Base-by-base conservation (phyloP, 805 yeast species). In the Hanseniaspora vineae region DNA sequence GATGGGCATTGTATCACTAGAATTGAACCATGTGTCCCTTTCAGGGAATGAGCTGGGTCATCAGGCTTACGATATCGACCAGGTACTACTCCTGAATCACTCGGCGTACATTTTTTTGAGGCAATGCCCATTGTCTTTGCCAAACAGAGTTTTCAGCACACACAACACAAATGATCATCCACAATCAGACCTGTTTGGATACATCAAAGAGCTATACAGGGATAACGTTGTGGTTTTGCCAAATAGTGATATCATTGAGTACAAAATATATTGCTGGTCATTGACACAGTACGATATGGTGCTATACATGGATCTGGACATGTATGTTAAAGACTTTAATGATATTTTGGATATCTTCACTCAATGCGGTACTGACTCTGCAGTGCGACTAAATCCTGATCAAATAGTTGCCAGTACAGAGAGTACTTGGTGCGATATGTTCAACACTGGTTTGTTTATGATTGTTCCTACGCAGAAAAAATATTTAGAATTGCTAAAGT, bases 381-480 rank as follows among this genome's bases (percentile, higher is more conserved):
- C 29, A 8, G 29, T 18, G 4, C 11, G 5, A 13, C 31, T 19
- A 45, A 3, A 31, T 53, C 6, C 44, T 35, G 51, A 47, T 39
- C 57, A 61, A 17, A 47, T 64, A 17, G 61, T 67, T 37, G 89
- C 92, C 0, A 68, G 81, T 14, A 84, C 94, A 0, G 96, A 87
- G 65, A 70, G 77, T n/a, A 95, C 95, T 13, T 87, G 94, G 84
- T 95, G 95, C 0, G 96, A 87, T 66, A 72, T 82, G 56, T 87
- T 87, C 68, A 86, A 87, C 62, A 76, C 88, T 32, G 95, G 96
- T 3, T 76, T 86, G 18, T 69, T 86, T 57, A 67, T 79, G 3
- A 59, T 79, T 29, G 68, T 70, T 35, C 95, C 95, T 3, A 66
- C 69, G 53, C 39, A 52, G 1, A 50, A 54, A 0, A 71, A 69